Evolutionary conservation across 2,329 filamentous ascomycete species (phyloP), one percentile per base, ranked within the genome.

Genomic region (Colletotrichum costaricense): DNA sequence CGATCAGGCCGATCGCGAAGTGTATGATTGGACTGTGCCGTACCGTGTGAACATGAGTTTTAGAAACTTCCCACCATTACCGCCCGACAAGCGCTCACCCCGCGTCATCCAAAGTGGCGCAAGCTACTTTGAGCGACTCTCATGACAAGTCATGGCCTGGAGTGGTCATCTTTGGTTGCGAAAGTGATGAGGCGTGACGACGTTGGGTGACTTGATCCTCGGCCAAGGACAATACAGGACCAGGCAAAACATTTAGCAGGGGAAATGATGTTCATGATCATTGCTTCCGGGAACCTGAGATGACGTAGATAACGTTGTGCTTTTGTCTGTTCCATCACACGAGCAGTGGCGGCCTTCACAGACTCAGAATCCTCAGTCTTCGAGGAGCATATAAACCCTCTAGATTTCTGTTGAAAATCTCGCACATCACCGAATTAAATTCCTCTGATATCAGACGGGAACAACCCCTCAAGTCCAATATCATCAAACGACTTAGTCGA

Each of bases 11-110:
- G 58, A 49, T 24, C 33, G 24, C 22, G 6, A 5, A 24, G 5
- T 26, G 9, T 33, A 7, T 22, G 3, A 72, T 68, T 74, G 68
- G 72, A 55, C 72, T 74, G 57, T n/a, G 72, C 68, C 63, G 63
- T 63, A 46, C 63, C 4, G 24, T 19, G 56, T 63, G 11, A 49
- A 49, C 22, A 11, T n/a, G 19, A 28, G 9, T 1, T n/a, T 52
- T 56, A 72, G 58, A 12, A 66, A 9, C 4, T 14, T 62, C 55
- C 33, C 66, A 72, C 63, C 56, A 72, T 14, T 22, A 5, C 5
- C 4, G 11, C 22, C n/a, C 7, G 56, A 24, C 24, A 16, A 57
- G 38, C 33, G 6, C 35, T 26, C 5, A 22, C 4, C 11, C 8
- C 22, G 35, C 72, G 68, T 74, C 68, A 74, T 67, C n/a, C 0